phyloP scores from a whole-genome alignment of 2,329 filamentous ascomycete genomes.

The Hypoxylon sp. region DNA sequence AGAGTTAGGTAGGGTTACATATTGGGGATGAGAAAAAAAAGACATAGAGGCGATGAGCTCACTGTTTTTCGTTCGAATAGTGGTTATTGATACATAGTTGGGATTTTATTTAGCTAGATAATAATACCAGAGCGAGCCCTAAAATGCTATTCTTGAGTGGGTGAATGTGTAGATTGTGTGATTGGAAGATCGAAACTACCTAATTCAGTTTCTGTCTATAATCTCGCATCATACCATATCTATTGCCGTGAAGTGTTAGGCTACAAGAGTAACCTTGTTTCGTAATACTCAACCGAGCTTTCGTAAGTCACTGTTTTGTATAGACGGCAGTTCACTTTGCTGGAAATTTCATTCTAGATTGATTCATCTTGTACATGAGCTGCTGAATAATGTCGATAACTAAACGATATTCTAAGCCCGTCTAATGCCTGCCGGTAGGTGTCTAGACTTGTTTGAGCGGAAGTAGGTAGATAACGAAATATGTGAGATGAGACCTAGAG shows the following conservation, averaged over 20 bases:
- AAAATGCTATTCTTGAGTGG: slow-evolving; percentile 3
- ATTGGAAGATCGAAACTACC: neutral
- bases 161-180: neutral
- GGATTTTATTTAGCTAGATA: slow-evolving; percentile 15
- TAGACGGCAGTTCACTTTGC: neutral
- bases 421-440: neutral
- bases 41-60: slow-evolving; percentile 3
- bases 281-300: neutral
- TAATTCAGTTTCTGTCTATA: no score
- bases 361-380: neutral
- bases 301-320: neutral
- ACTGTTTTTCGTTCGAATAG: slow-evolving; percentile 9
- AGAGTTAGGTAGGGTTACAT: neutral
- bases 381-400: neutral
- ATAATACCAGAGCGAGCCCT: slow-evolving; percentile 23
- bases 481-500: slow-evolving; percentile 13
- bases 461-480: slow-evolving; percentile 12
- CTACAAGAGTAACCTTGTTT: neutral
- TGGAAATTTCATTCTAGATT: neutral
- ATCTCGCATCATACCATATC: no score
- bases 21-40: no score
- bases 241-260: neutral
- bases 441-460: slow-evolving; percentile 19
- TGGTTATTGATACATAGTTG: neutral
- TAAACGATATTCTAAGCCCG: neutral